Base-by-base conservation (phyloP, 225 moss, liverwort and hornwort species). In the Sphagnum tenellum region DNA sequence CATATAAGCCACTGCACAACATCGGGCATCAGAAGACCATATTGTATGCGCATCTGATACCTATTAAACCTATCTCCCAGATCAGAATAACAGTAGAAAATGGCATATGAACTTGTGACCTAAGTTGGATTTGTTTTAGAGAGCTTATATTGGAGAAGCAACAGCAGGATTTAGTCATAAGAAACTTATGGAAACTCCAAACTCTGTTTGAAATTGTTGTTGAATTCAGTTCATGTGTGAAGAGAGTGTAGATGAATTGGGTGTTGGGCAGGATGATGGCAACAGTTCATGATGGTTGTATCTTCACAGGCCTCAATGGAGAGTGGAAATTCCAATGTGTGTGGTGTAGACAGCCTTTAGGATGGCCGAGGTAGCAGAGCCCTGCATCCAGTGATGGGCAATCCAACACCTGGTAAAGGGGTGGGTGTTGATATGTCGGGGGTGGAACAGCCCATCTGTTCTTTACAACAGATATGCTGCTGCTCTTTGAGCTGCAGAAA, bases 401-500 rank as follows among this genome's bases (percentile, higher is more conserved):
- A 84, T 91, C 64, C 90, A 90, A 45, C 94, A 94, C 68, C 67
- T 94, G 69, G 94, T 90, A 68, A 94, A 94, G 72, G 94, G 94
- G 49, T 72, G 94, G 72, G 94, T 94, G 44, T 90, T 94, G 64
- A 94, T 94, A 56, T 94, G 91, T 29, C 67, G 94, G 94, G 66
- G 90, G 90, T 67, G 94, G 94, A 67, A 94, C 94, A 45, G 90
- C 89, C 56, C 90, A 94, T 63, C 90, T 90, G 10, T 94, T 94
- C 76, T 94, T 94, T 81, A 94, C 94, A 10, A 94, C 94, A 13
- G 94, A 94, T 62, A 94, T 60, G 94, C 90, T 63, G 94, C 94
- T 44, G 94, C 94, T 49, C 85, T 94, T 60, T 87, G 94, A 66
- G 94, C 94, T 53, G 90, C 94, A 54, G 94, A 94, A 74, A 94